phyloP scores from a whole-genome alignment of 305 asterid genomes.

The Andrographis paniculata region DNA sequence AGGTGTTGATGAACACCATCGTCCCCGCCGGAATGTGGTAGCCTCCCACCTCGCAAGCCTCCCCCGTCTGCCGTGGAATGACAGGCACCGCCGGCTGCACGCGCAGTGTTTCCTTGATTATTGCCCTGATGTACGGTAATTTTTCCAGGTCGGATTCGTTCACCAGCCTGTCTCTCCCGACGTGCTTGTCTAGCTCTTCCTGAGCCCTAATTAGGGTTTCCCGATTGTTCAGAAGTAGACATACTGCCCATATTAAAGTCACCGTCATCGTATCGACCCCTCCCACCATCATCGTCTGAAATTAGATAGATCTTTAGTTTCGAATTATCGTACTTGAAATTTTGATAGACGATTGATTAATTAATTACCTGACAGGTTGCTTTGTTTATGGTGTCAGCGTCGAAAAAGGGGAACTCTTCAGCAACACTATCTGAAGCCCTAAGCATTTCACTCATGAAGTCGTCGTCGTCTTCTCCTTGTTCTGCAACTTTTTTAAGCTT shows the following conservation, averaged over 20 bases:
- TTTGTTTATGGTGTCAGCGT: conserved; percentile 17
- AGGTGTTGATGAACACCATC: conserved; percentile 19
- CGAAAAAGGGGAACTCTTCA: conserved; percentile 13
- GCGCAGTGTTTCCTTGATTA: conserved; percentile 30
- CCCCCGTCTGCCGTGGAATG: conserved; percentile 13
- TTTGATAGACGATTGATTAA: conserved; percentile 8
- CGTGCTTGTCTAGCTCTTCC: conserved; percentile 22
- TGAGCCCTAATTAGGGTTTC: conserved; percentile 16
- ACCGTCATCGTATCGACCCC: conserved; percentile 16
- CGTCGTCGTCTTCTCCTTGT: neutral
- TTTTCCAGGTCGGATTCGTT: conserved; percentile 24
- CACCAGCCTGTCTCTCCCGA: conserved; percentile 21
- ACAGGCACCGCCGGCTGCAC: conserved; percentile 22
- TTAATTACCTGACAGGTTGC: conserved; percentile 18
- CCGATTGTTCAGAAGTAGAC: conserved; percentile 26
- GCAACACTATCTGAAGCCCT: conserved; percentile 10
- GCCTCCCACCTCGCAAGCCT: conserved; percentile 30
- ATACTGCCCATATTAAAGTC: conserved; percentile 24
- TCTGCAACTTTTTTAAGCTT: neutral
- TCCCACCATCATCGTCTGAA: conserved; percentile 22
- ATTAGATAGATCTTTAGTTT: too few species aligned
- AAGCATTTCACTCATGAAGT: neutral
- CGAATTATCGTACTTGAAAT: too few species aligned
- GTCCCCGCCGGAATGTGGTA: conserved; percentile 31
- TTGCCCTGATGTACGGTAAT: conserved; percentile 25